Base-by-base conservation (phyloP, 305 asterid species). In the Rubia occidens region DNA sequence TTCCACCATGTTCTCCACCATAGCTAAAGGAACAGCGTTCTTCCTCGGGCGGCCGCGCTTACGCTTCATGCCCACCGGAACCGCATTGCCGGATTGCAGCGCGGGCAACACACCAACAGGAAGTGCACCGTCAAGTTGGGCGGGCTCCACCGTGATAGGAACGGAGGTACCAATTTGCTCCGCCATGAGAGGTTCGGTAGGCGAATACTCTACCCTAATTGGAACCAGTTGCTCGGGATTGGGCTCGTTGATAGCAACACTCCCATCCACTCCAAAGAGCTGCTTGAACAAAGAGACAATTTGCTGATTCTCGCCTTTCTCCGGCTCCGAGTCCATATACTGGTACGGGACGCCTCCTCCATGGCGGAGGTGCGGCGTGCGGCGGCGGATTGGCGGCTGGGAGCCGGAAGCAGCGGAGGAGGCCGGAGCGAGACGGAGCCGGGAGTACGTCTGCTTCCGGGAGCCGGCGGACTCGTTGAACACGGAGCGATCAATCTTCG, bases 391-490 rank as follows among this genome's bases (percentile, higher is more conserved):
- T 39, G 79, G 35, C 51, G 42, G 82, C 24, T 51, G 82, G 91
- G 83, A 54, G 18, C 82, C 53, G 5, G 82, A 15, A 20, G 64
- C 26, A 35, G 39, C 0, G 40, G 82, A 55, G 13, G 89, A 74
- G 11, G 95, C 81, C 3, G 92, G 93, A 2, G 86, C 88, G 54
- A 87, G 89, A 68, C 96, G 96, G 76, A 89, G 80, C 73, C 96
- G 96, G 45, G 91, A 86, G 56, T 29, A 29, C 35, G 3, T 29
- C 35, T 29, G 2, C 35, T 29, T 79, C 73, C 96, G 96, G 45
- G 91, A 86, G 56, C 96, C 93, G 39, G 95, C 91, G 47, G 96
- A 88, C 78, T 92, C 98, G 44, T 92, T 92, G 86, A 92, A 92
- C 67, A 89, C 85, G 77, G 95, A 80, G 54, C 93, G 95, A 75